Percentiles rank a stretch among this genome's conserved stretches.
phyloP scores from a whole-genome alignment of 768 basidiomycete genomes.

The Mycena belliarum region DNA sequence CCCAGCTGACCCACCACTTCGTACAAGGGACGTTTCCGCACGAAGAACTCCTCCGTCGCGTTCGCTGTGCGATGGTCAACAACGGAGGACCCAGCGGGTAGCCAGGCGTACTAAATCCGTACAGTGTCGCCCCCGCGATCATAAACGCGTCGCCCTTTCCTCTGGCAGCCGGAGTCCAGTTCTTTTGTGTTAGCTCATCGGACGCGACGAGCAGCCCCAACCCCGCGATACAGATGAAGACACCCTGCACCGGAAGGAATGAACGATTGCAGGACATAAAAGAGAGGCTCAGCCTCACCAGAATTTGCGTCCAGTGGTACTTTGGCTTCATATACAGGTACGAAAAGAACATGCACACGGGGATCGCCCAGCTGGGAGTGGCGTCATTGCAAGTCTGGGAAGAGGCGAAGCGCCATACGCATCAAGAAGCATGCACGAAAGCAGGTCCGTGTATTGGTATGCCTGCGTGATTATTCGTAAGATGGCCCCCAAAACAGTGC shows the following conservation, averaged over 20 bases:
- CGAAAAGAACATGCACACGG: constrained; percentile 79
- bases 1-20: constrained; percentile 88
- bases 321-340: constrained; percentile 80
- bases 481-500: neutral
- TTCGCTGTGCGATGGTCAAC: constrained; percentile 52
- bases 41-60: constrained; percentile 87
- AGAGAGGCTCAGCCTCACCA: no score
- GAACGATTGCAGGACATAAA: no score
- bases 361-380: constrained; percentile 76
- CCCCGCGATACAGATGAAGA: constrained; percentile 71
- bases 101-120: constrained; percentile 72
- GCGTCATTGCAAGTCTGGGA: neutral
- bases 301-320: constrained; percentile 83
- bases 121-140: constrained; percentile 82
- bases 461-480: constrained; percentile 42
- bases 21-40: constrained; percentile 75
- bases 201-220: constrained; percentile 80
- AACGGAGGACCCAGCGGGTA: neutral
- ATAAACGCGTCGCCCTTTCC: constrained; percentile 86
- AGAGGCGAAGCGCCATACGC: constrained; percentile 50
- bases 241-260: constrained; percentile 55
- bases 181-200: constrained; percentile 76
- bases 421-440: constrained; percentile 92
- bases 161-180: constrained; percentile 62
- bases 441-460: constrained; percentile 81